Percentiles rank a stretch among this genome's conserved stretches.
Conservation (phyloP, 108 stramenopile genomes). For the Fistulifera solaris region DNA sequence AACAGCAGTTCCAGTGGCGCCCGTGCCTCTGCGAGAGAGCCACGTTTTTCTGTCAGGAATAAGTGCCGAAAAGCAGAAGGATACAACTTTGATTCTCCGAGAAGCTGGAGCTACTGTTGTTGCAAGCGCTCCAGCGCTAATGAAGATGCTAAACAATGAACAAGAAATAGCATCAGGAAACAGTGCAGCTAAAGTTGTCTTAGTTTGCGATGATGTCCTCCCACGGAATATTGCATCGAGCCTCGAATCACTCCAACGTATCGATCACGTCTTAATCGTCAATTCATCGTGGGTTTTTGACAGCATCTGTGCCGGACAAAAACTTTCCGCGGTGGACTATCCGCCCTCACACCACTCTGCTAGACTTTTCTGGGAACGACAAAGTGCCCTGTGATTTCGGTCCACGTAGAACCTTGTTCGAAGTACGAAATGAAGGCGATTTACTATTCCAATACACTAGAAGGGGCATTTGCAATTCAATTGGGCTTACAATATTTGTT, state of each 20-base stretch:
- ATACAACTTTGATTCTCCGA: slow-evolving; percentile 38
- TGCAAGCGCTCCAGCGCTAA: slow-evolving; percentile 19
- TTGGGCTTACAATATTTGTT: no score
- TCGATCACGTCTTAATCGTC: slow-evolving; percentile 26
- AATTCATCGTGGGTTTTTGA: slow-evolving; percentile 69
- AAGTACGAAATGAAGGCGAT: no score
- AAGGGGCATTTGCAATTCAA: no score
- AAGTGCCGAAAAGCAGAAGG: slow-evolving; percentile 23
- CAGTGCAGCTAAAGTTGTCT: slow-evolving; percentile 33
- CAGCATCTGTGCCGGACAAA: slow-evolving; percentile 50
- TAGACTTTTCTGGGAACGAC: no score
- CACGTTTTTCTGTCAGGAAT: slow-evolving; percentile 45
- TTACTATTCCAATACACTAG: no score
- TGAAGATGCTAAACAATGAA: slow-evolving; percentile 1
- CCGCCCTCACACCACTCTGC: slow-evolving; percentile 13
- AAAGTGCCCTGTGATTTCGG: no score
- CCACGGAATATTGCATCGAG: no score
- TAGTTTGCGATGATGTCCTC: not conserved
- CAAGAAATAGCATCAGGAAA: slow-evolving; percentile 43
- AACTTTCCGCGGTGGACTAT: slow-evolving; percentile 26
- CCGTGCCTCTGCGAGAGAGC: slow-evolving; percentile 12
- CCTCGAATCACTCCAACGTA: not conserved
- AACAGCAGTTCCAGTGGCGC: not conserved
- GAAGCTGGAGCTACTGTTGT: slow-evolving; percentile 55
- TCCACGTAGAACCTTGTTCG: no score